phyloP scores from a whole-genome alignment of 768 basidiomycete genomes.

The Leucosporidium yakuticum region DNA sequence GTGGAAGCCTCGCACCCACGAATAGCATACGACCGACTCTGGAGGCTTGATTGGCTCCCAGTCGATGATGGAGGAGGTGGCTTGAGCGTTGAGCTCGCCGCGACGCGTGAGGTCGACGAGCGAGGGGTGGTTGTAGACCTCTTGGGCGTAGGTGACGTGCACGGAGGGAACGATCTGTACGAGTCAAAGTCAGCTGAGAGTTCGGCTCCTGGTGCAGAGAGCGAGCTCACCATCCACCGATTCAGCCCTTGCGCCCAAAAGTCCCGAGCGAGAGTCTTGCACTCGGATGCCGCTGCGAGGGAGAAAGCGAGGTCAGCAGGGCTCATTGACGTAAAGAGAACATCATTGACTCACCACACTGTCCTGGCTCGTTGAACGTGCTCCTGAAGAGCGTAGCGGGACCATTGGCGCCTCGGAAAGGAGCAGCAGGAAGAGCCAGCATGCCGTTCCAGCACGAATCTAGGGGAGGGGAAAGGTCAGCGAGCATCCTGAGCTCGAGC shows the following conservation, averaged over 20 bases:
- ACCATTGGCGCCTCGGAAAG: constrained; percentile 21
- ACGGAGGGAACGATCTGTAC: constrained; percentile 28
- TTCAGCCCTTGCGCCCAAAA: constrained; percentile 27
- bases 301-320: neutral
- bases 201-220: neutral
- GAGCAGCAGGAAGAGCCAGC: constrained; percentile 34
- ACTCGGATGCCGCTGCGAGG: constrained; percentile 23
- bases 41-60: constrained; percentile 3
- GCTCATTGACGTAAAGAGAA: neutral
- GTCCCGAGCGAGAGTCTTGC: constrained; percentile 30
- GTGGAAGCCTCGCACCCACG: constrained; percentile 15
- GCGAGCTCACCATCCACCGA: constrained; percentile 28
- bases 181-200: neutral
- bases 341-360: constrained; percentile 15
- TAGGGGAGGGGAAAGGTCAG: constrained; percentile 5
- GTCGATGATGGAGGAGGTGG: constrained; percentile 4
- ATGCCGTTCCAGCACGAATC: constrained; percentile 41
- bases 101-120: constrained; percentile 12
- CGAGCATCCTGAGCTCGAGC: neutral
- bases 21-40: constrained; percentile 9
- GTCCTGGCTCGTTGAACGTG: neutral
- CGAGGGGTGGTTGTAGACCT: constrained; percentile 15
- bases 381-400: constrained; percentile 12
- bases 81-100: neutral
- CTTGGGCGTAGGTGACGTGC: constrained; percentile 19